Base-by-base conservation (phyloP, 257 asterid species). In the Nicotiana tabacum region DNA sequence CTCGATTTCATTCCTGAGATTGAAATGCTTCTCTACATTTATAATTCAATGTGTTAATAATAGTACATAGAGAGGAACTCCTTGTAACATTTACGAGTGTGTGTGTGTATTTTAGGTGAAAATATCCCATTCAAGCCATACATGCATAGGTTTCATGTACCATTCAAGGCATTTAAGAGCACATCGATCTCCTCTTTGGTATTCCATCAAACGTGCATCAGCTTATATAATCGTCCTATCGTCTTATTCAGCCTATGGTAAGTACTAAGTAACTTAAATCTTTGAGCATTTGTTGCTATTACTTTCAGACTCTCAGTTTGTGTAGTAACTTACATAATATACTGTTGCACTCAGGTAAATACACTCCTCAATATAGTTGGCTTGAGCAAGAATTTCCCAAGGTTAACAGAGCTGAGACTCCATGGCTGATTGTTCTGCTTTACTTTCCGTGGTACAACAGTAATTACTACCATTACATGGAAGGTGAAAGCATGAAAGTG, bases 401-500 rank as follows among this genome's bases (percentile, higher is more conserved):
- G 78, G 85, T 88, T 32, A 85, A 89, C 86, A 80, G 94, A 60
- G 4, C 83, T 3, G 89, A 89, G 72, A 90, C 92, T 69, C 90
- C 90, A 27, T 89, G 92, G 94, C 66, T 90, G 78, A 82, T 90
- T 78, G 91, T 90, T 81, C 84, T 88, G 21, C 57, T 88, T 39
- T 90, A 90, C 83, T 83, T 87, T 15, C 92, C 90, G 7, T 78
- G 84, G 91, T 91, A 91, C 30, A 91, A 88, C 83, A 86, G 85
- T 33, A 81, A 90, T 32, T 82, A 58, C 84, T 87, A 89, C 81
- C 94, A 91, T 77, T 89, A 84, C 56, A 88, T 88, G 94, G 92
- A 91, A 81, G 91, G 91, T 33, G 94, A 91, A 80, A 85, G 87
- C 87, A 88, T 91, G 92, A 88, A 91, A 55, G 93, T 88, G 2